Percentiles rank a stretch among this genome's conserved stretches.
phyloP scores from a whole-genome alignment of 495 filamentous ascomycete genomes.

The Podospora conica region DNA sequence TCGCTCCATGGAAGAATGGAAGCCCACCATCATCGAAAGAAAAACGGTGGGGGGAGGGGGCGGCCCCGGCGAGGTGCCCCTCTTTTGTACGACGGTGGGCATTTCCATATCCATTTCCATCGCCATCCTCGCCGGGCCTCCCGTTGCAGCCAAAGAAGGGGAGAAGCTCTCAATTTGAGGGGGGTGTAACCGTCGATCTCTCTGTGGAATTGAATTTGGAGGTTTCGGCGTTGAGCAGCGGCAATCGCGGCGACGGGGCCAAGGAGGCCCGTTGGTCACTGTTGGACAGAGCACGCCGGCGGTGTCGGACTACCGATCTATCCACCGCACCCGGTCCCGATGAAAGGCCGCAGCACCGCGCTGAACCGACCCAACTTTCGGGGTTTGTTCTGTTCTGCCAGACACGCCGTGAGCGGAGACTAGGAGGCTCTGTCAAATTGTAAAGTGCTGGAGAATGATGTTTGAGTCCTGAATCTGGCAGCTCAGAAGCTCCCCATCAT shows the following conservation, averaged over 20 bases:
- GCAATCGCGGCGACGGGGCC: not conserved
- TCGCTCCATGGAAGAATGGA: not conserved
- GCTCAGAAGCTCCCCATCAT: not conserved
- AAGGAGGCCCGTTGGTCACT: not conserved
- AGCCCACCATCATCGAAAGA: not conserved
- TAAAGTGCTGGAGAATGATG: not conserved
- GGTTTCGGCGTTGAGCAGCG: not conserved
- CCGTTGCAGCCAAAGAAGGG: not conserved
- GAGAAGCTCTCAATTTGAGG: not conserved
- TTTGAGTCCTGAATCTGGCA: not conserved
- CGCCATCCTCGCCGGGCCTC: not conserved
- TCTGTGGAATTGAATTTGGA: not conserved
- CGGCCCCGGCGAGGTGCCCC: not conserved
- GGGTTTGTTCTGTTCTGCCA: not conserved
- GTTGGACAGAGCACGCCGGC: not conserved
- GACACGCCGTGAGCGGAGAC: not conserved
- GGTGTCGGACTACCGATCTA: not conserved
- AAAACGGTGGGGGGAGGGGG: not conserved
- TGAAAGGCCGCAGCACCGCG: not conserved
- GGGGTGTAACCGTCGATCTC: not conserved
- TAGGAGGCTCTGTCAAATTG: too few species aligned
- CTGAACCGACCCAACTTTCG: not conserved
- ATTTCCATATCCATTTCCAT: not conserved
- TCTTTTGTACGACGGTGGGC: not conserved
- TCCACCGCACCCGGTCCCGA: not conserved